Evolutionary conservation across 257 asterid species (phyloP).

Genomic region (Apocynum venetum): DNA sequence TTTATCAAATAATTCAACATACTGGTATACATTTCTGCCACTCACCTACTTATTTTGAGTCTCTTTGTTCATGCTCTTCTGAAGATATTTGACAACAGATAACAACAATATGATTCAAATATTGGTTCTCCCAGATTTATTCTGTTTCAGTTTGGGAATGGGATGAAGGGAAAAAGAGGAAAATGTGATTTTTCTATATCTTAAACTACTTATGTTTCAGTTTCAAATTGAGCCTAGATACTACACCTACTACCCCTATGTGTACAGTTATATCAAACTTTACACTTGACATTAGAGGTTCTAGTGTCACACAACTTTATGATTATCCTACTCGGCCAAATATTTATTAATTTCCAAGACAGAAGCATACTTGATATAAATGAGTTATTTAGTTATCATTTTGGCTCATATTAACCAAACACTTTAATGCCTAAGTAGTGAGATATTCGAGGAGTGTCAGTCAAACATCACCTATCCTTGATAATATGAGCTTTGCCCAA

Average conservation of each 20-base stretch:
- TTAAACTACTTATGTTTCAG: background rate
- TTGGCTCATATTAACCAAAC: background rate
- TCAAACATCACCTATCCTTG: background rate
- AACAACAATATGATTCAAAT: background rate
- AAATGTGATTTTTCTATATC: background rate
- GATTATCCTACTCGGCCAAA: background rate
- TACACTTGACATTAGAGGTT: background rate
- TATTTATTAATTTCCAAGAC: background rate
- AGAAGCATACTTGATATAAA: background rate
- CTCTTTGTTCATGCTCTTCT: background rate
- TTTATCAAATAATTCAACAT: conserved; percentile 75
- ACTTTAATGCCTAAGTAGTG: background rate
- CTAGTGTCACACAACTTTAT: background rate
- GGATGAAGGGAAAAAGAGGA: background rate
- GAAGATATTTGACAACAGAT: background rate
- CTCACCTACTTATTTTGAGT: background rate
- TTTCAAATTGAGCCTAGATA: background rate
- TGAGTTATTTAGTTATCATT: background rate
- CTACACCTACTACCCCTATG: background rate
- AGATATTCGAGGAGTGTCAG: background rate
- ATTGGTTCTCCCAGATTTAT: background rate
- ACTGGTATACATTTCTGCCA: conserved; percentile 50
- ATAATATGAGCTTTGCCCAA: background rate
- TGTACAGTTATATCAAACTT: background rate
- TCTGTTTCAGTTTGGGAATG: background rate